Evolutionary conservation across 306 rosid genomes (phyloP), one percentile per base, ranked within the genome.

Genomic region (Inga leiocalycina): DNA sequence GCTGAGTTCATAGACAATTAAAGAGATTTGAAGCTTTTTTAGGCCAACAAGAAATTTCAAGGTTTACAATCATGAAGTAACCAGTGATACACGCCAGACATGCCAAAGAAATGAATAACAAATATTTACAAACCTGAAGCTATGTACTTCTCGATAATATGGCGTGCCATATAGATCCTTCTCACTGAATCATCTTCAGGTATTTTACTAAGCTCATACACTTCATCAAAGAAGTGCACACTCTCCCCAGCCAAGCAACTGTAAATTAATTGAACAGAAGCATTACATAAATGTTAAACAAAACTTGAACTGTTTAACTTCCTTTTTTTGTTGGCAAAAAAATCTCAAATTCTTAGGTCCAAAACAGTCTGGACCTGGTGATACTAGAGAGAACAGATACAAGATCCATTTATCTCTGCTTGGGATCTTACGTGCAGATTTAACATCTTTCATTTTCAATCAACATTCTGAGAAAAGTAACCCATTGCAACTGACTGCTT

Each of bases 231-330:
- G 85, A 95, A 93, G 89, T 93, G 97, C 80, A 91, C 94, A 76
- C 91, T 93, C 93, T 95, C 99, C 88, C 99, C 99, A 82, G 99
- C 99, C 93, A 95, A 91, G 90, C 97, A 96, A 85, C 99, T 96
- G 97, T 79, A 84, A 81, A 77, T 87, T 84, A 79, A 80, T 80
- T 69, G 34, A 79, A 84, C 49, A 72, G 77, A 80, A 75, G 66
- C 24, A 37, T 71, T 70, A 44, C 57, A 43, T 20, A 46, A 76
- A 75, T 56, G 81, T 54, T 32, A 10, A 70, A 74, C 43, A 46
- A 71, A 66, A 39, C 64, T 69, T 20, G 14, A 49, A 3, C 9
- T 48, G 39, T 81, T 78, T 30, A 45, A 54, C 43, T 75, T 52
- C 24, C 49, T 70, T 20, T 20, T 56, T 56, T 56, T 20, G 27